Conservation (phyloP, 148 eudicot genomes). For the Linanthus parryae region DNA sequence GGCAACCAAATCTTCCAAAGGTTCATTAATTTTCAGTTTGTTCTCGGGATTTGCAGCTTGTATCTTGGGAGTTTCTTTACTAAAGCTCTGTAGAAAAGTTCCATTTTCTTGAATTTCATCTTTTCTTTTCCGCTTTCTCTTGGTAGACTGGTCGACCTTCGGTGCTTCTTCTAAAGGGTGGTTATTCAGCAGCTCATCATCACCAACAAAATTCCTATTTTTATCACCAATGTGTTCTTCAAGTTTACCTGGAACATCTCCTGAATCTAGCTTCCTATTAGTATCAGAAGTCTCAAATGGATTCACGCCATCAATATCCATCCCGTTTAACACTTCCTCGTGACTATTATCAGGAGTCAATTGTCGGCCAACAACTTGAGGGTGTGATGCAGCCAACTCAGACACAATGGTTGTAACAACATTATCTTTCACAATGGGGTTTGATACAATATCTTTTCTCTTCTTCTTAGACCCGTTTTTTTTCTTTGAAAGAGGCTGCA, state of each 20-base stretch:
- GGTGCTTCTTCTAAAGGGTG: conserved; percentile 3
- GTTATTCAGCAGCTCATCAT: not conserved
- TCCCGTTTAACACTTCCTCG: conserved; percentile 2
- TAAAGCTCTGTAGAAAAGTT: conserved; percentile 5
- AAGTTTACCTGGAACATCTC: conserved; percentile 3
- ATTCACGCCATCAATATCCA: too few relatives aligned
- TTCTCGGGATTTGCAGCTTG: conserved; percentile 6
- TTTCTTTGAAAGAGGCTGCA: conserved; percentile 4
- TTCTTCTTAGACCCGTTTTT: conserved; percentile 6
- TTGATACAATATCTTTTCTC: conserved; percentile 2
- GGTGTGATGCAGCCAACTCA: not conserved
- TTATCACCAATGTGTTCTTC: conserved; percentile 5
- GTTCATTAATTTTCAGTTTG: conserved; percentile 15
- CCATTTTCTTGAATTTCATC: conserved; percentile 11
- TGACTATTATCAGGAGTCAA: not conserved
- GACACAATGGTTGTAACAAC: not conserved
- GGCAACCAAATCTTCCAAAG: conserved; percentile 9
- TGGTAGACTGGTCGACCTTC: conserved; percentile 6
- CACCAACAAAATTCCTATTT: conserved; percentile 2
- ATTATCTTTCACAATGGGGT: conserved; percentile 1
- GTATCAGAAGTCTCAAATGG: too few relatives aligned
- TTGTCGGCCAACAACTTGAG: not conserved
- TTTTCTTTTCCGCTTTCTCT: conserved; percentile 25
- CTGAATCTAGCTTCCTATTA: conserved; percentile 2
- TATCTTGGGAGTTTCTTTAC: conserved; percentile 4